phyloP scores from a whole-genome alignment of 768 basidiomycete genomes.

The Boletus pseudopeckii region DNA sequence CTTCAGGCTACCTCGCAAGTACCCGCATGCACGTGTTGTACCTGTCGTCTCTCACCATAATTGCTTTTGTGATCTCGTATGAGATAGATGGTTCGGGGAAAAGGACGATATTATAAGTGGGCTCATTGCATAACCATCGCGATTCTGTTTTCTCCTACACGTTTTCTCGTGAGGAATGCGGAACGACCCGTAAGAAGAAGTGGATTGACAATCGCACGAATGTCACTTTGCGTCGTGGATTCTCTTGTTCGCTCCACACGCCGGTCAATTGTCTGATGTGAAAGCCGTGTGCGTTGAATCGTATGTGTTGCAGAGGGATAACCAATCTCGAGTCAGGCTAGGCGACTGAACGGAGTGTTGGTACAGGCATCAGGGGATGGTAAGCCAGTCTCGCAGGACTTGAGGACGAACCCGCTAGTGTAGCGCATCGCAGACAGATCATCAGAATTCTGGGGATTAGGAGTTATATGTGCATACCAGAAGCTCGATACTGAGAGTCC shows the following conservation, averaged over 20 bases:
- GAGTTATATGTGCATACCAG: neutral
- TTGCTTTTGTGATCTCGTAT: neutral
- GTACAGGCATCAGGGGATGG: neutral
- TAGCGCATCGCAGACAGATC: neutral
- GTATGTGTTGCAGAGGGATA: neutral
- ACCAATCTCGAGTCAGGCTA: neutral
- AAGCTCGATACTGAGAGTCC: no score
- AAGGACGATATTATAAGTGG: neutral
- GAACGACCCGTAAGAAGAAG: neutral
- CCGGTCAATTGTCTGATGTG: no score
- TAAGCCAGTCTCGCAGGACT: neutral
- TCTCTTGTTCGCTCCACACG: neutral
- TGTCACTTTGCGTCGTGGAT: no score
- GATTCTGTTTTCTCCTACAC: neutral
- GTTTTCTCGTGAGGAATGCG: neutral
- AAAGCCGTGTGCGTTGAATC: neutral
- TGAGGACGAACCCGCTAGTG: neutral
- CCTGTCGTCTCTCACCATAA: neutral
- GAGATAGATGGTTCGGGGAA: no score
- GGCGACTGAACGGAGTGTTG: neutral
- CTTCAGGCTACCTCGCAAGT: neutral
- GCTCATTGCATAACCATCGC: neutral
- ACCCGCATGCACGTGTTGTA: neutral
- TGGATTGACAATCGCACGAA: neutral
- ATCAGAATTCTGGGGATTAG: neutral